phyloP scores from a whole-genome alignment of 2,329 filamentous ascomycete species.

The Colletotrichum aenigma region DNA sequence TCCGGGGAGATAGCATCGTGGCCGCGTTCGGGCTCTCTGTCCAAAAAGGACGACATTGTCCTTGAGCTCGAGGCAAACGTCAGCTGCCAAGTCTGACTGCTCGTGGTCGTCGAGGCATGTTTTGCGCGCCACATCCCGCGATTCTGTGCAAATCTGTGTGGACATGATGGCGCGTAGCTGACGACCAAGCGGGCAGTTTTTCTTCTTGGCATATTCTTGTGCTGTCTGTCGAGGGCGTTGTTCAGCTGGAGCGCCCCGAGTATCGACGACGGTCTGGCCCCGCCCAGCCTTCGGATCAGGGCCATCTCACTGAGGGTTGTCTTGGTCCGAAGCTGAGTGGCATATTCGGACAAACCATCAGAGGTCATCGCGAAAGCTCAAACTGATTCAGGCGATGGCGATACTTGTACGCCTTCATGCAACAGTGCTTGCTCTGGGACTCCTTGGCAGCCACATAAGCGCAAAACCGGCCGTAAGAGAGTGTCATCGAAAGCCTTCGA shows the following conservation, averaged over 20 bases:
- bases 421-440: background rate
- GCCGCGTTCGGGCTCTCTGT: background rate
- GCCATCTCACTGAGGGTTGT: conserved; percentile 20
- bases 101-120: conserved; percentile 30
- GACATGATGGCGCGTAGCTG: conserved; percentile 22
- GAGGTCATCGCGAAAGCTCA: background rate
- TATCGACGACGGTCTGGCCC: conserved; percentile 20
- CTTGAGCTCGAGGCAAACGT: conserved; percentile 28
- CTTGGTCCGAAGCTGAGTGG: background rate
- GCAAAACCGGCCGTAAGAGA: background rate
- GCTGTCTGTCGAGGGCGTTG: background rate
- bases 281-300: conserved; percentile 25
- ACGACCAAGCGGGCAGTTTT: conserved; percentile 26
- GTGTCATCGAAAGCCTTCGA: background rate
- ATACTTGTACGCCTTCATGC: background rate
- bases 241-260: conserved; percentile 32
- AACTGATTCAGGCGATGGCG: background rate
- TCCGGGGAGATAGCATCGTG: background rate
- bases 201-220: conserved; percentile 3
- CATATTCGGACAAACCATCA: background rate
- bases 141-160: conserved; percentile 28
- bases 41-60: conserved; percentile 25
- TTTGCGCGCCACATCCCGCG: conserved; percentile 26
- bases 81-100: conserved; percentile 1
- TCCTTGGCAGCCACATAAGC: background rate